Base-by-base conservation (phyloP, 2,329 filamentous ascomycete genomes). In the Aspergillus viridinutans region DNA sequence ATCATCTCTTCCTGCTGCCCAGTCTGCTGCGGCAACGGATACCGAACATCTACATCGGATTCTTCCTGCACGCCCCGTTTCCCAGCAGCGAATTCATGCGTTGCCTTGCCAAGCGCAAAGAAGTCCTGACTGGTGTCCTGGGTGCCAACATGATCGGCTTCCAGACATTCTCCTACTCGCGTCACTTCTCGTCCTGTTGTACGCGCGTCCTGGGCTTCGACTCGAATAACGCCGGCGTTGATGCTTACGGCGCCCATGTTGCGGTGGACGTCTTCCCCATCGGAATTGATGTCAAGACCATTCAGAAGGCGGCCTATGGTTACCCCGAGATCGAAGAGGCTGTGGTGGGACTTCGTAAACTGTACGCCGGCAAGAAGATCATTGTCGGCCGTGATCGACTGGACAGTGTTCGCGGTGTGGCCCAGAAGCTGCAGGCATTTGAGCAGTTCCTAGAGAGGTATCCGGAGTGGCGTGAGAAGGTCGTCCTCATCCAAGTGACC, bases 351-450 rank as follows among this genome's bases (percentile, higher is more conserved):
- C 84, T 97, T 53, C 87, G 85, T 68, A 84, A 87, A 61, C 78
- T 94, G 64, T 96, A 96, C 70, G 82, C 82, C n/a, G 92, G 88
- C 59, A 95, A 93, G 78, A 96, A 95, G 77, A 88, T 97, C 66
- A 96, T 97, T 65, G 92, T 97, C 55, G 93, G 93, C 10, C 87
- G 93, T 65, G 93, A 97, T 73, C 87, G 93, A n/a, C 79, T 97
- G 52, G 93, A 97, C 73, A 93, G 90, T 66, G 91, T 96, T 48
- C 85, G 92, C 60, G 93, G 94, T 69, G 92, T 97, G 14, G 87
- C 90, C n/a, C 93, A 97, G 75, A 97, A 97, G 76, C 81, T 97
- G 32, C 90, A 95, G 78, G 93, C 92, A 0, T 97, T 96, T 71
- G 91, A 97, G 74, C 84, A 89, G 57, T 97, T 97, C 78, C 81